These are phyloP conservation scores for Diaporthe ilicicola DNA, from an alignment of 2,329 filamentous ascomycete genomes.

Conservation along the genomic window DNA sequence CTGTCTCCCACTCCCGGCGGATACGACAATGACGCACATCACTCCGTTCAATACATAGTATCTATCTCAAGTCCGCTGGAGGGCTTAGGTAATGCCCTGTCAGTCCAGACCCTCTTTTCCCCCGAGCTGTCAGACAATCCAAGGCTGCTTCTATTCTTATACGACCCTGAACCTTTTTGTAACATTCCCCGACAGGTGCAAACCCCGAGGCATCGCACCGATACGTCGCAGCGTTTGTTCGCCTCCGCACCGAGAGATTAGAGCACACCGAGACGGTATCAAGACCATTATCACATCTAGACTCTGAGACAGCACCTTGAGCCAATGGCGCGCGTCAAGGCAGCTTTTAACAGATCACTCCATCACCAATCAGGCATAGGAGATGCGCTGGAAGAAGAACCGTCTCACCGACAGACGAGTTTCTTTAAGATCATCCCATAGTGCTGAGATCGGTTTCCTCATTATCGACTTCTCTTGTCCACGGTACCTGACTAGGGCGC, in stretches of 20 bases:
- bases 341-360: background rate
- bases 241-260: conserved; percentile 5
- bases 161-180: background rate
- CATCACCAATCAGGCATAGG: background rate
- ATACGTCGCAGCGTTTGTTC: conserved; percentile 10
- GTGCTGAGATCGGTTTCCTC: conserved; percentile 4
- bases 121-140: conserved; percentile 14
- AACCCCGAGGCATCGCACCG: background rate
- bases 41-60: no score
- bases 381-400: background rate
- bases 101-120: background rate
- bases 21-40: background rate
- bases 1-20: background rate
- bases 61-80: background rate
- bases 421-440: conserved; percentile 7
- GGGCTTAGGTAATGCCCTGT: background rate
- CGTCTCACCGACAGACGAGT: background rate
- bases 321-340: background rate
- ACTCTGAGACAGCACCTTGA: background rate
- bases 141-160: conserved; percentile 22
- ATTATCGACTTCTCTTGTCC: background rate
- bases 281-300: background rate
- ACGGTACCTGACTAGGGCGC: background rate
- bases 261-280: conserved; percentile 16
- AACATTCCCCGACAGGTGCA: conserved; percentile 7